Evolutionary conservation across 768 basidiomycete species (phyloP), one percentile per base, ranked within the genome.

Genomic region (Clathrus columnatus): DNA sequence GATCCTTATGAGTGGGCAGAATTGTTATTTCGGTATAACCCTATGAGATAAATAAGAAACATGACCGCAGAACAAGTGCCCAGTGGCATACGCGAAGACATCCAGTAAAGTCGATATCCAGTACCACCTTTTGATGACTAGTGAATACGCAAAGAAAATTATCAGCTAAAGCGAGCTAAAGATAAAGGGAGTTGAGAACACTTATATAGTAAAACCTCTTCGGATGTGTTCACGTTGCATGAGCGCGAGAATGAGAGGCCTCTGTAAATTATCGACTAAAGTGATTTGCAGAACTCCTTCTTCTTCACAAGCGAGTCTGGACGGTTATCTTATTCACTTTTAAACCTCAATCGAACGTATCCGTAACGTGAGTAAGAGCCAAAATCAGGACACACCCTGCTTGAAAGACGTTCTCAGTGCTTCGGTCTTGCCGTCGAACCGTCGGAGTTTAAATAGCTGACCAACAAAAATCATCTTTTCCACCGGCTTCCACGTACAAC

Each of bases 1-100:
- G 77, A 54, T 88, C 85, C 51, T 79, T 80, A 64, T 76, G 85
- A 36, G 80, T 84, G 10, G 96, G 96, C 36, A 87, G 70, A 51
- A 98, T 76, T 10, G 90, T 91, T 61, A 99, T 82, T 71, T 95
- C 91, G 10, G 93, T 95, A 68, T 92, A 93, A 58, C 92, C 94
- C 91, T 93, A 59, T 23, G 48, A 59, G 48, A 32, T 29, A 1
- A 43, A 30, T 54, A 21, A 24, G 26, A 30, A 10, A 32, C 26
- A 16, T 41, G n/a, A 49, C 29, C 45, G 24, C 5, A 49, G 21
- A 59, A 48, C 54, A 65, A 64, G 61, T 69, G 61, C 54, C 45
- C 42, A n/a, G 43, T 51, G 29, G 66, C 82, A 61, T 72, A 89
- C 93, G 80, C 87, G 87, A 63, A 93, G 77, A 65, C 77, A 76